Base-by-base conservation (phyloP, 2,329 filamentous ascomycete species). In the Didymellaceae sp. region DNA sequence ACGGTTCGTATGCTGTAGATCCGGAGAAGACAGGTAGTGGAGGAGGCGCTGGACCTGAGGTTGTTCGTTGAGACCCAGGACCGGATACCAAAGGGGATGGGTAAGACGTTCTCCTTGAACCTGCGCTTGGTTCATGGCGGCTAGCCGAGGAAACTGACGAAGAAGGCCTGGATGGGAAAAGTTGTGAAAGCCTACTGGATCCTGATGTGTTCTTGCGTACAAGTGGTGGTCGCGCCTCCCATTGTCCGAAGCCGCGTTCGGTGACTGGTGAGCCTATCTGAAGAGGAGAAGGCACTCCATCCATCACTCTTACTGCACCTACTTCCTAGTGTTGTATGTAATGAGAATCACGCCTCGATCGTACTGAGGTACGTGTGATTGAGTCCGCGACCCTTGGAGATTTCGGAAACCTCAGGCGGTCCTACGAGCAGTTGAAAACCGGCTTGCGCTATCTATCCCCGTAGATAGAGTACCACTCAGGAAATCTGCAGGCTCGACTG, bases 91-190 rank as follows among this genome's bases (percentile, higher is more conserved):
- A 57, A 33, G 69, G 65, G 10, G 67, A 67, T 16, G 69, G 65
- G 45, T 65, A 57, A 5, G 68, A 72, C 4, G 61, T 66, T 30
- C 66, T 58, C 47, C 61, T 60, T 28, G 67, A 66, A 3, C 51
- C 17, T 16, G 54, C 53, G 20, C 54, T 47, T 6, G 55, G 56
- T 10, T 35, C 38, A 22, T 62, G 59, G 16, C 66, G 54, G 24
- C 52, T 63, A 16, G 58, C 51, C 3, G 70, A 67, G 1, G 61
- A 62, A 17, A 61, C 43, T 16, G 69, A 70, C 1, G 61, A 52
- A n/a, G n/a, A n/a, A 4, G 67, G 65, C 10, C 65, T 63, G 11
- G 70, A 71, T 11, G 68, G 71, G 35, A 72, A 74, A n/a, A 73
- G 59, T 45, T 70, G 67, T n/a, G 70, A 70, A 6, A 73, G 62